Percentiles rank a stretch among this genome's conserved stretches.
Conservation (phyloP, 2,329 filamentous ascomycete genomes). For the Hypoxylon sp. region DNA sequence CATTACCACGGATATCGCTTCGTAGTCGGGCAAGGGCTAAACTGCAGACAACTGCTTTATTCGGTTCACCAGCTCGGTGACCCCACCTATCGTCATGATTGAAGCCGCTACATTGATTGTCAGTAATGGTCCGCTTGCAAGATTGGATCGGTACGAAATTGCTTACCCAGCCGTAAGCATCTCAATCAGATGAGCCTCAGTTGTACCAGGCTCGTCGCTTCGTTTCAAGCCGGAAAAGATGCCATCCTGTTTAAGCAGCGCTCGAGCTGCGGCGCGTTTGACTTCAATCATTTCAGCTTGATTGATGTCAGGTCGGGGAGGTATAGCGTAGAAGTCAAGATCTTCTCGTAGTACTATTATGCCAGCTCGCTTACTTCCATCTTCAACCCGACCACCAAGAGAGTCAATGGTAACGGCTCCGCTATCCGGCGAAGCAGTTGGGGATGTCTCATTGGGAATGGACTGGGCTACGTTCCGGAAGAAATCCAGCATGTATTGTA, state of each 20-base stretch:
- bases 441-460: constrained; percentile 83
- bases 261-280: constrained; percentile 89
- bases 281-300: constrained; percentile 95
- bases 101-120: constrained; percentile 77
- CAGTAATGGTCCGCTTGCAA: constrained; percentile 21
- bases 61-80: constrained; percentile 95
- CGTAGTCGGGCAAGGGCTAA: constrained; percentile 92
- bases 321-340: constrained; percentile 97
- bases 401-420: constrained; percentile 78
- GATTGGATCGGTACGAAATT: not conserved
- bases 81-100: constrained; percentile 97
- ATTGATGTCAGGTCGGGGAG: constrained; percentile 84
- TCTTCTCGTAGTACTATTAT: constrained; percentile 98
- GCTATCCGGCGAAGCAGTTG: constrained; percentile 73
- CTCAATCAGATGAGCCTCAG: constrained; percentile 97
- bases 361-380: constrained; percentile 86
- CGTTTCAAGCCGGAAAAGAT: constrained; percentile 97
- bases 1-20: constrained; percentile 88
- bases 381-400: constrained; percentile 68
- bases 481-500: constrained; percentile 99
- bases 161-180: constrained; percentile 98
- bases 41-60: constrained; percentile 98
- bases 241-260: constrained; percentile 88
- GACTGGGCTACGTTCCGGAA: constrained; percentile 96
- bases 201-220: constrained; percentile 95